Conservation (phyloP, 2,329 filamentous ascomycete genomes). For the Apiospora saccharicola region DNA sequence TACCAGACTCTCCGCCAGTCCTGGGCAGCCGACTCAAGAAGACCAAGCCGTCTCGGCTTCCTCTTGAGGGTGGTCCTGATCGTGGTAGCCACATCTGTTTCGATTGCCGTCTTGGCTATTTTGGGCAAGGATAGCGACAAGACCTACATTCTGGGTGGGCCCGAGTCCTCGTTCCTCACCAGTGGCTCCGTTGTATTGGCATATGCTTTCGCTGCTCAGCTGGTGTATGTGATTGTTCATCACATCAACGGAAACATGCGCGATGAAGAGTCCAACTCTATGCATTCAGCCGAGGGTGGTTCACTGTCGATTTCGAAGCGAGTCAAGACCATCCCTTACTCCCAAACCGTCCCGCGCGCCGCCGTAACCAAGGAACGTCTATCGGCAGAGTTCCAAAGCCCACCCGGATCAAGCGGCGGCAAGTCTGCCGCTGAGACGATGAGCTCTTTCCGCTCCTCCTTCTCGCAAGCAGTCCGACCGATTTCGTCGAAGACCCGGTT, state of each 20-base stretch:
- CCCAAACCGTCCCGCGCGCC: slow-evolving; percentile 49
- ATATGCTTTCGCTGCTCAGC: slow-evolving; percentile 54
- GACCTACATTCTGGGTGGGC: slow-evolving; percentile 43
- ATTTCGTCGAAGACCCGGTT: slow-evolving; percentile 64
- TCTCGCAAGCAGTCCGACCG: slow-evolving; percentile 59
- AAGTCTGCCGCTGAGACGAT: slow-evolving; percentile 54
- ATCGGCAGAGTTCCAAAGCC: slow-evolving; percentile 49
- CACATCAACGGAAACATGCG: slow-evolving; percentile 49
- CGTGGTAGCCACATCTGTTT: slow-evolving; percentile 54
- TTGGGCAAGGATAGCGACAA: slow-evolving; percentile 45
- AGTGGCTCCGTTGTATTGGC: slow-evolving; percentile 55
- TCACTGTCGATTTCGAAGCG: slow-evolving; percentile 43
- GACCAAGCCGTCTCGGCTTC: slow-evolving; percentile 46
- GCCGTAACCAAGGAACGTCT: slow-evolving; percentile 43
- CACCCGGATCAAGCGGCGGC: slow-evolving; percentile 54
- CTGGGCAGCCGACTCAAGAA: slow-evolving; percentile 33
- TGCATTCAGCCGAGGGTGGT: slow-evolving; percentile 44
- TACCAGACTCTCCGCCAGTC: slow-evolving; percentile 39
- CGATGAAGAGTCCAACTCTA: slow-evolving; percentile 38
- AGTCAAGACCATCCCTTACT: slow-evolving; percentile 63
- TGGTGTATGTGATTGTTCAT: slow-evolving; percentile 56
- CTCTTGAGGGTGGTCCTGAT: slow-evolving; percentile 44
- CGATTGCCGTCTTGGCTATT: slow-evolving; percentile 50
- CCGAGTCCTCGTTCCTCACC: slow-evolving; percentile 48
- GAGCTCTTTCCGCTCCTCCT: slow-evolving; percentile 56